Base-by-base conservation (phyloP, 495 filamentous ascomycete species). In the Penicillium longicatenatum region DNA sequence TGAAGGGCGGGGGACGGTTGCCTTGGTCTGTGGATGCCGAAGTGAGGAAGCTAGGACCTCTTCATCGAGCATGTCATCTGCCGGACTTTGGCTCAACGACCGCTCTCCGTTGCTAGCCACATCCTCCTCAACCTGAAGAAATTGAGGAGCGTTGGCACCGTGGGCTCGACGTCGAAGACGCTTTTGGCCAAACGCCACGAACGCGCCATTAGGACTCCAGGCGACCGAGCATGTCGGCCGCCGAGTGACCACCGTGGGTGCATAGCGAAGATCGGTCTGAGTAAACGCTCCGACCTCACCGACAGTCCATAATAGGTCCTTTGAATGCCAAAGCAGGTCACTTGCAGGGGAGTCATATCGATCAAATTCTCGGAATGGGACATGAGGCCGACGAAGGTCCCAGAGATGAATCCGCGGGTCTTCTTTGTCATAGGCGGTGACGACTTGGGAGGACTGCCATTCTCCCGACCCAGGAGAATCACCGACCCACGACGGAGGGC, bases 291-390 rank as follows among this genome's bases (percentile, higher is more conserved):
- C 90, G 39, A 91, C 89, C 35, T 86, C 86, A 6, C 92, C 92
- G 41, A 90, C 92, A 17, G 90, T 93, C 93, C 94, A 98, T 26
- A 98, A 74, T 4, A 96, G 78, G 64, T 97, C 90, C 65, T 92
- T 87, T 42, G 91, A 89, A 66, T 88, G 91, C 95, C 95, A 98
- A 26, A 96, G 81, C 50, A 98, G 73, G 54, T 92, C 89, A 41
- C 84, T 86, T 10, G 92, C 87, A 20, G 87, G 79, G 30, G 70
- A 79, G 35, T 87, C 82, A 63, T 93, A 92, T 44, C 85, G 79
- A 64, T 89, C 85, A 55, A 97, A 86, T 68, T 95, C 93, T 49
- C 90, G 85, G 62, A 89, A 92, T 1, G 94, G 94, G 65, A 98
- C 84, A 58, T 87, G 84, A 2, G 93, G 91, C 22, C 93, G 81